Percentiles rank a stretch among this genome's conserved stretches.
Evolutionary conservation across 2,329 filamentous ascomycete genomes (phyloP).

Genomic region (Fusarium dlaminii): DNA sequence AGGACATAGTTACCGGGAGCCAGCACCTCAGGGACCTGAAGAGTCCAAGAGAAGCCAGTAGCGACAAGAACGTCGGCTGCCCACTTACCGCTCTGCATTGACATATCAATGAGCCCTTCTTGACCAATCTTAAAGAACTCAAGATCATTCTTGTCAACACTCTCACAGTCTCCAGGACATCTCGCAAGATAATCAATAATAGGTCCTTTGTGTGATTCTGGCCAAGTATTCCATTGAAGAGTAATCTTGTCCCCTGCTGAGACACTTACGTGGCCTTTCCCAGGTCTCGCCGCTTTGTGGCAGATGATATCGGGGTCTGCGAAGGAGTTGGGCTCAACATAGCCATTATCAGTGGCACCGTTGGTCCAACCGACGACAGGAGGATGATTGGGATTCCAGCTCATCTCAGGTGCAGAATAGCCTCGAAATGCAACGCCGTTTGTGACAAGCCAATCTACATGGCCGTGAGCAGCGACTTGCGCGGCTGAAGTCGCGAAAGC

Average conservation of each 20-base stretch:
- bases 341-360: slow-evolving; percentile 56
- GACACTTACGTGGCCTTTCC: slow-evolving; percentile 49
- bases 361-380: slow-evolving; percentile 39
- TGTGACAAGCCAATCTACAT: slow-evolving; percentile 40
- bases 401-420: slow-evolving; percentile 37
- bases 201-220: slow-evolving; percentile 58
- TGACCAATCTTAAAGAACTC: slow-evolving; percentile 72
- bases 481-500: not conserved
- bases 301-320: slow-evolving; percentile 56
- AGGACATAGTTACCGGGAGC: slow-evolving; percentile 57
- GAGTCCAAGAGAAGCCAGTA: slow-evolving; percentile 46
- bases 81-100: slow-evolving; percentile 52
- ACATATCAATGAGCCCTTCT: slow-evolving; percentile 60
- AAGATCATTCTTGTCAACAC: slow-evolving; percentile 61
- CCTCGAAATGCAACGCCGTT: slow-evolving; percentile 36
- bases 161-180: slow-evolving; percentile 65
- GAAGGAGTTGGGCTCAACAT: slow-evolving; percentile 56
- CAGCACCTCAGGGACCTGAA: slow-evolving; percentile 47
- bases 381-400: slow-evolving; percentile 33
- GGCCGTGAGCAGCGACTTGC: slow-evolving; percentile 28
- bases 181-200: slow-evolving; percentile 72
- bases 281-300: slow-evolving; percentile 53
- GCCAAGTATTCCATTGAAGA: slow-evolving; percentile 55
- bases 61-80: slow-evolving; percentile 54
- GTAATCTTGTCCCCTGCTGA: slow-evolving; percentile 52